These are phyloP conservation scores for Eucalyptus curtisii DNA, from an alignment of 345 rosid genomes.

Conservation along the genomic window DNA sequence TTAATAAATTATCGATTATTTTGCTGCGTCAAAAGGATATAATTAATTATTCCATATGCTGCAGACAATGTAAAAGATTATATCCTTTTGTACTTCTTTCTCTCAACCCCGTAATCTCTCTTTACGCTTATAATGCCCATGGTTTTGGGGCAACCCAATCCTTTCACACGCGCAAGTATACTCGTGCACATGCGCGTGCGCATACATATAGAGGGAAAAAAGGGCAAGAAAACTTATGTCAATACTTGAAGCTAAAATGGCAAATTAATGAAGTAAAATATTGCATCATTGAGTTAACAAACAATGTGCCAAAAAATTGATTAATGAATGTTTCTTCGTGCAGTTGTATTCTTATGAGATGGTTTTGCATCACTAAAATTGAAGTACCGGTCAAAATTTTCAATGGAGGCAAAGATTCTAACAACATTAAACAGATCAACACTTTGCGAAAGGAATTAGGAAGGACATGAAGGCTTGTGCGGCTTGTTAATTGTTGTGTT, in stretches of 20 bases:
- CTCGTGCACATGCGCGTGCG: background rate
- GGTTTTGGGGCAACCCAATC: background rate
- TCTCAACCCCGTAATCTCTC: background rate
- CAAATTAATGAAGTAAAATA: background rate
- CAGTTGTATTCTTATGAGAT: background rate
- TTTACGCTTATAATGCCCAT: background rate
- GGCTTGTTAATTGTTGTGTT: fast-evolving
- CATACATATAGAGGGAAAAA: background rate
- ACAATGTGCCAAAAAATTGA: background rate
- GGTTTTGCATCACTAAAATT: background rate
- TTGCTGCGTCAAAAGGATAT: background rate
- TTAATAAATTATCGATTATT: background rate
- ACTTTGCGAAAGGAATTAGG: background rate
- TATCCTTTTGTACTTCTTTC: background rate
- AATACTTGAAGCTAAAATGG: background rate
- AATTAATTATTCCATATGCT: background rate
- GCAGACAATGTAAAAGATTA: background rate
- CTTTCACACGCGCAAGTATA: background rate
- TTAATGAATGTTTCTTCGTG: background rate
- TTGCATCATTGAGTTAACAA: background rate
- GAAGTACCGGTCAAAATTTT: background rate
- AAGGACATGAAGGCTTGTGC: background rate
- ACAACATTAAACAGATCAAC: background rate
- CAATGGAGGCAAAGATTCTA: background rate
- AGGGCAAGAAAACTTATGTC: background rate